Evolutionary conservation across 2,329 filamentous ascomycete species (phyloP), one percentile per base, ranked within the genome.

Genomic region (Chalaropsis ovoidea): DNA sequence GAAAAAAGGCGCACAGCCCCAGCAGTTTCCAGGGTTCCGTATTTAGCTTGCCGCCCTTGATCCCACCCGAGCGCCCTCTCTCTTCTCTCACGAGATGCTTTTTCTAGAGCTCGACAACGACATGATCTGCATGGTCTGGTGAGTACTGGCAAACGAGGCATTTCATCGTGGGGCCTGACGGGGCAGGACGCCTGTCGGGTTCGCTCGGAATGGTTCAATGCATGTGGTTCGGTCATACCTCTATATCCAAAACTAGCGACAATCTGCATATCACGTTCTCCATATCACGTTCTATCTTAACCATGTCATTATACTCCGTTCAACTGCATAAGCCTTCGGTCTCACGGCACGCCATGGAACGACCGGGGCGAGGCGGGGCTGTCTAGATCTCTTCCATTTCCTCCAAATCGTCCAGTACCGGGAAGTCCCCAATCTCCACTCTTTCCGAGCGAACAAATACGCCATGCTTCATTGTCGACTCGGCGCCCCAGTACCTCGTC

Each of bases 371-470:
- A 11, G 24, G 24, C 31, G 47, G 47, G 49, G 31, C 2, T 60
- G 49, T 63, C 49, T 65, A 87, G 66, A 87, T 88, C 77, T 89
- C 86, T 74, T 89, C 88, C 80, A 90, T 87, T 69, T 89, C 86
- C 72, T 90, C 88, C 69, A 90, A 78, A 72, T 92, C 83, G 73
- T 92, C 83, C 68, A 91, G 78, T 39, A 80, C 79, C 1, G 85
- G 84, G 70, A 81, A 94, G 69, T 92, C 85, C 22, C 89, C 89
- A 52, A 85, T 81, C 75, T 93, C 89, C 24, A 92, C 84, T 68
- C 88, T 80, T 74, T 92, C 89, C 3, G 89, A 86, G 69, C 88
- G 81, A 39, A 92, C 88, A 75, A 94, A 90, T 22, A 90, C 86
- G 42, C 89, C 89, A 70, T 83, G 84, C 74, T 90, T 92, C 67